Percentiles rank a stretch among this genome's conserved stretches.
Evolutionary conservation across 805 yeast genomes (phyloP).

Genomic region (Metschnikowia kunwiensis): DNA sequence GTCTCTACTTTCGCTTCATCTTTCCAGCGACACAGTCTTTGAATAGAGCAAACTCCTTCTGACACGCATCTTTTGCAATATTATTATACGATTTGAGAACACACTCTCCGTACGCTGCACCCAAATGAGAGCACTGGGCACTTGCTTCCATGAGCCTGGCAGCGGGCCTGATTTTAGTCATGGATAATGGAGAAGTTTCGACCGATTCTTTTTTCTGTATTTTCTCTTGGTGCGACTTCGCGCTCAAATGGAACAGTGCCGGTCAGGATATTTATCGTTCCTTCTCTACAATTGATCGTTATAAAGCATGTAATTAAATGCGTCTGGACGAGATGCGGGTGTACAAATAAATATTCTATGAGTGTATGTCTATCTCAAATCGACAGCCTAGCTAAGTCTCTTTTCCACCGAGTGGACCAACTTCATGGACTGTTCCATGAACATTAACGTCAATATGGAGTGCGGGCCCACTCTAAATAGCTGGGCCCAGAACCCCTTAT

Average conservation of each 20-base stretch:
- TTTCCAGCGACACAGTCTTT: slow-evolving; percentile 46
- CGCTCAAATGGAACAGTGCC: no score
- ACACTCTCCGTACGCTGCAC: slow-evolving; percentile 54
- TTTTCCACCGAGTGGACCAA: slow-evolving; percentile 36
- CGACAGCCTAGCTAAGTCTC: slow-evolving; percentile 4
- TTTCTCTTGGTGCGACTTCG: no score
- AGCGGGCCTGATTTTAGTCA: slow-evolving; percentile 39
- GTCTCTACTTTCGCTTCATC: slow-evolving; percentile 24
- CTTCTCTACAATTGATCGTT: no score
- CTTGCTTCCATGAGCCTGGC: slow-evolving; percentile 38
- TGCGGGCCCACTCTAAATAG: slow-evolving; percentile 92
- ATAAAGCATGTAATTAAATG: no score
- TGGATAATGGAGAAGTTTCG: no score
- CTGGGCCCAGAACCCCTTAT: slow-evolving; percentile 95
- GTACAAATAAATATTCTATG: no score
- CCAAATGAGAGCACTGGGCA: slow-evolving; percentile 41
- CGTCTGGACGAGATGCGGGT: no score
- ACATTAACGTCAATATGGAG: slow-evolving; percentile 82
- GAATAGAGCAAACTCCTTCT: slow-evolving; percentile 47
- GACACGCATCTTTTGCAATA: slow-evolving; percentile 51
- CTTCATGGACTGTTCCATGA: slow-evolving; percentile 94
- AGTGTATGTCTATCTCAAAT: no score
- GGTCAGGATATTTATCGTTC: no score
- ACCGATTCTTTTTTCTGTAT: no score
- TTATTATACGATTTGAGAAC: slow-evolving; percentile 48